These are phyloP conservation scores for Populus alba DNA, from an alignment of 345 rosid species.

Conservation along the genomic window DNA sequence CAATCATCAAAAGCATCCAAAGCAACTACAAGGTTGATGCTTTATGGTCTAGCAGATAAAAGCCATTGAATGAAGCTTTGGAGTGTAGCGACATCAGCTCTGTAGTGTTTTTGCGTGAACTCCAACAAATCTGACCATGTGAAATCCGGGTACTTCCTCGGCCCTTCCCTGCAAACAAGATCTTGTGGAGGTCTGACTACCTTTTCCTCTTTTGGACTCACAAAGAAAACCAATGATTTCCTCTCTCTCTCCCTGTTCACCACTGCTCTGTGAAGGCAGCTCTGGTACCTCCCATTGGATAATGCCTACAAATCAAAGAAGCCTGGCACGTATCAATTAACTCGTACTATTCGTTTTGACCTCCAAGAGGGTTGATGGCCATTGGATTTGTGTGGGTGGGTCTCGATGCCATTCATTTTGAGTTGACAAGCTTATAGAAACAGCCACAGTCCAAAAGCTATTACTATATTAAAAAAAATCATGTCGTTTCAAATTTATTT, in stretches of 20 bases:
- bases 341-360: background rate
- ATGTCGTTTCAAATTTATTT: too few relatives aligned
- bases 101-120: slow-evolving; percentile 53
- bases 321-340: too few relatives aligned
- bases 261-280: slow-evolving; percentile 68
- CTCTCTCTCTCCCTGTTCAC: slow-evolving; percentile 54
- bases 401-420: background rate
- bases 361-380: background rate
- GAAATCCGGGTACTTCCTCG: slow-evolving; percentile 66
- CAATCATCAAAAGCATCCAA: slow-evolving; percentile 1
- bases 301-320: slow-evolving; percentile 42
- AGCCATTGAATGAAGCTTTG: slow-evolving; percentile 45
- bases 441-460: background rate
- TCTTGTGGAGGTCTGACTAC: slow-evolving; percentile 65
- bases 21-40: background rate
- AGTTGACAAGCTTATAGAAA: background rate
- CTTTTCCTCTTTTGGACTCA: slow-evolving; percentile 58
- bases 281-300: slow-evolving; percentile 60
- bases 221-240: slow-evolving; percentile 55
- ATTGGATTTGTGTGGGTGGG: background rate
- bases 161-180: slow-evolving; percentile 33
- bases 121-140: slow-evolving; percentile 67
- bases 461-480: too few relatives aligned
- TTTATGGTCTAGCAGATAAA: slow-evolving; percentile 12
- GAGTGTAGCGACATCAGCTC: slow-evolving; percentile 48